These are phyloP conservation scores for Pyrus betulifolia DNA, from an alignment of 306 rosid genomes.

Conservation along the genomic window DNA sequence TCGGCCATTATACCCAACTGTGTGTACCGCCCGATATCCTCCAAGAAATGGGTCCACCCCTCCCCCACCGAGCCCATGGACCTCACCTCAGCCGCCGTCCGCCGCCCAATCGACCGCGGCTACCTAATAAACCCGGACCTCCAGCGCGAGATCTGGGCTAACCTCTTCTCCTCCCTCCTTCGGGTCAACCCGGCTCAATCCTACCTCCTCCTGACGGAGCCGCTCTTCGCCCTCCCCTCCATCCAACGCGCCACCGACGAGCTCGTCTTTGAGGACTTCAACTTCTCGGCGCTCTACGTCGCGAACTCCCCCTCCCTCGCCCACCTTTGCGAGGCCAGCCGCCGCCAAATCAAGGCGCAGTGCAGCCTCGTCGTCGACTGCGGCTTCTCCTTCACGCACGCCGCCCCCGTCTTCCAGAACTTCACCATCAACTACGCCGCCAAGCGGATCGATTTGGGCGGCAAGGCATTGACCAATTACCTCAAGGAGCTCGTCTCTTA, in stretches of 20 bases:
- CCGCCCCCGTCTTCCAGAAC: constrained; percentile 81
- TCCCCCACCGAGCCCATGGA: constrained; percentile 43
- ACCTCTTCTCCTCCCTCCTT: constrained; percentile 66
- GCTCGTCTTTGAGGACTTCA: constrained; percentile 85
- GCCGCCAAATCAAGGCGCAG: constrained; percentile 55
- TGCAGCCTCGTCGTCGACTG: constrained; percentile 87
- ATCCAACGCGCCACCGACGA: constrained; percentile 74
- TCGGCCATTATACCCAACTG: constrained; percentile 64
- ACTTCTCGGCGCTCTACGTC: constrained; percentile 56
- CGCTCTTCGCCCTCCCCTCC: constrained; percentile 80
- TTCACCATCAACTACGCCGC: constrained; percentile 67
- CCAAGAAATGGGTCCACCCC: constrained; percentile 83
- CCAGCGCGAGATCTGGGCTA: constrained; percentile 89
- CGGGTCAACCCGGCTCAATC: constrained; percentile 49
- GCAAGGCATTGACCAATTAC: constrained; percentile 81
- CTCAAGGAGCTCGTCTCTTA: constrained; percentile 85
- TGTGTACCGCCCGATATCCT: constrained; percentile 55
- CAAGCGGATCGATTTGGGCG: constrained; percentile 79
- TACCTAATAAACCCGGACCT: constrained; percentile 86
- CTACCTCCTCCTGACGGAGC: constrained; percentile 79
- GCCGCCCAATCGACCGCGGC: constrained; percentile 89
- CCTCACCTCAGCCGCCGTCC: constrained; percentile 87
- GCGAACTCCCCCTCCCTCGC: constrained; percentile 70
- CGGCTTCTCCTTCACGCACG: constrained; percentile 92
- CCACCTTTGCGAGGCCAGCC: constrained; percentile 77